Base-by-base conservation (phyloP, 331 rosid species). In the Rhamnella rubrinervis region DNA sequence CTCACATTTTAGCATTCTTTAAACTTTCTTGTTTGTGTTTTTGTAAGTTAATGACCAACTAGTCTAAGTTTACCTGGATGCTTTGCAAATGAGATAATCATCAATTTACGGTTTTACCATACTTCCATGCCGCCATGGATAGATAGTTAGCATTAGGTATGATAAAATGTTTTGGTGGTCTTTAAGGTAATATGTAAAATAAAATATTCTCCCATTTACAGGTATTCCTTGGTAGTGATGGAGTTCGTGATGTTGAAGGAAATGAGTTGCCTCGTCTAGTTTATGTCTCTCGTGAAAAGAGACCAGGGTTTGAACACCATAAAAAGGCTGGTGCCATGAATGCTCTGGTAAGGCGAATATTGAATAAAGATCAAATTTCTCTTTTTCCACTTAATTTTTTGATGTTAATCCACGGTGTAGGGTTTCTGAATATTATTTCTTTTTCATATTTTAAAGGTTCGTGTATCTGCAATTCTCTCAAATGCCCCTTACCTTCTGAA, bases 251-350 rank as follows among this genome's bases (percentile, higher is more conserved):
- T 82, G 66, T 86, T 68, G 96, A 95, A 74, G 99, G 97, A 73
- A 87, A 85, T 13, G 97, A 95, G 71, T 72, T 95, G 60, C 99
- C 97, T 15, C 88, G 90, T 53, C 70, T 95, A 67, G 88, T 95
- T 68, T 95, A 95, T 79, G 96, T 86, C 49, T 95, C 97, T 77
- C 88, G 98, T 61, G 98, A 95, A 77, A 95, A 95, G 86, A 88
- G 97, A 65, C 99, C 96, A 14, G 96, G 99, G 38, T 95, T 91
- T 77, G 97, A 95, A 4, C 99, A 89, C 77, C 97, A 95, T 82
- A 95, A 95, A 70, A 95, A 91, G 86, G 97, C 97, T n/a, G 99
- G 98, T 21, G 99, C 99, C 58, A 95, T 91, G 99, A 95, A 95
- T 79, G 31, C 99, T 75, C 76, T 91, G 82, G 99, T 95, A 86